Percentiles rank a stretch among this genome's conserved stretches.
Evolutionary conservation across 2,329 filamentous ascomycete species (phyloP).

Genomic region (Neoarthrinium moseri): DNA sequence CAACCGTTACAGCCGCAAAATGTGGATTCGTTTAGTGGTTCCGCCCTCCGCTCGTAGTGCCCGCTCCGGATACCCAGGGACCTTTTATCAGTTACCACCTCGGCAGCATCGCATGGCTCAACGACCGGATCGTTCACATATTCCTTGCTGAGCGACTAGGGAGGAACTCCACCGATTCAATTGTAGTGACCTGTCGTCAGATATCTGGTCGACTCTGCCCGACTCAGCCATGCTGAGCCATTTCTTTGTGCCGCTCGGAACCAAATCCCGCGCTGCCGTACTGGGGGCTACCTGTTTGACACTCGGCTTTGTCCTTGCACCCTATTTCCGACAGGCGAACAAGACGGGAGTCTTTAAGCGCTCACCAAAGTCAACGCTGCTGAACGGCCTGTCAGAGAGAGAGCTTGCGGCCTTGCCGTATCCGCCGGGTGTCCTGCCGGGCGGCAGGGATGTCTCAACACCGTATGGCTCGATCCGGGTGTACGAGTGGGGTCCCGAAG

Average conservation of each 20-base stretch:
- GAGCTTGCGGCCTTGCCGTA: slow-evolving; percentile 53
- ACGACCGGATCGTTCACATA: no score
- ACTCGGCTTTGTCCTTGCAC: background rate
- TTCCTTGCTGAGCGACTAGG: no score
- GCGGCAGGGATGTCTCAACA: slow-evolving; percentile 65
- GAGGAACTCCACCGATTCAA: no score
- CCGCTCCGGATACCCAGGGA: no score
- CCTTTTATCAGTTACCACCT: no score
- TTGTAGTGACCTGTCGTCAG: no score
- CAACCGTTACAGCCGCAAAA: no score
- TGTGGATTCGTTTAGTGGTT: no score
- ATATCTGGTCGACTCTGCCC: no score
- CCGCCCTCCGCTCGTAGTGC: no score
- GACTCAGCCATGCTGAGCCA: slow-evolving; percentile 4
- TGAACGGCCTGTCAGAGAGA: slow-evolving; percentile 3
- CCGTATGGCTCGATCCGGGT: slow-evolving; percentile 71
- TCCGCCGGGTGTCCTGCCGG: slow-evolving; percentile 68
- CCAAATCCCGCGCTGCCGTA: background rate
- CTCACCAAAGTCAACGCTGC: background rate
- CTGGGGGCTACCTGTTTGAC: slow-evolving; percentile 1
- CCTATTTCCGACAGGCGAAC: background rate
- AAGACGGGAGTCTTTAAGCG: background rate
- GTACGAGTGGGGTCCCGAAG: slow-evolving; percentile 77
- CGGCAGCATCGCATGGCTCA: no score
- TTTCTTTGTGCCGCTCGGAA: background rate